Percentiles rank a stretch among this genome's conserved stretches.
Evolutionary conservation across 176 grass and related monocot genomes (phyloP).

Genomic region (Stipa capillata): DNA sequence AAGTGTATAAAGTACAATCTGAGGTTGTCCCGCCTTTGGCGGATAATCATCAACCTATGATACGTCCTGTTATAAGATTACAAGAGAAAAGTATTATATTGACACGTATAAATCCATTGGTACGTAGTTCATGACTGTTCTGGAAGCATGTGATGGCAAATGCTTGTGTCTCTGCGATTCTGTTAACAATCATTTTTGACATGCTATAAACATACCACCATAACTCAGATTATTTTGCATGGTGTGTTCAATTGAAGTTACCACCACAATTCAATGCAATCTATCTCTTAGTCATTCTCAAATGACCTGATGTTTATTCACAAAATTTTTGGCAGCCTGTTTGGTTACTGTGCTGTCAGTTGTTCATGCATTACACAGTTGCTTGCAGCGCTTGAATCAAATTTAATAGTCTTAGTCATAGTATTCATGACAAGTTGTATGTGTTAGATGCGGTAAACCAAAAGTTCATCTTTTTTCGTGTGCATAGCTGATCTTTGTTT

Average conservation of each 20-base stretch:
- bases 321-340: not conserved
- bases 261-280: not conserved
- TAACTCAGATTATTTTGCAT: not conserved
- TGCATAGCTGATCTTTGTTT: not conserved
- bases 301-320: not conserved
- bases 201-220: not conserved
- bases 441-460: not conserved
- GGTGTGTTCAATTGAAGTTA: not conserved
- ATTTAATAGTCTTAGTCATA: not conserved
- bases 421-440: not conserved
- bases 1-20: slow-evolving; percentile 74
- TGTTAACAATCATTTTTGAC: not conserved
- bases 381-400: not conserved
- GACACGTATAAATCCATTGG: slow-evolving; percentile 68
- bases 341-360: not conserved
- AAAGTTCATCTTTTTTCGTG: no score
- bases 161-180: not conserved
- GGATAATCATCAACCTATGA: slow-evolving; percentile 80
- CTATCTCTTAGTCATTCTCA: not conserved
- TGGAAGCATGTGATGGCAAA: not conserved
- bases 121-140: slow-evolving; percentile 11
- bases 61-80: slow-evolving; percentile 82
- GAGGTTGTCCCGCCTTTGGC: slow-evolving; percentile 73
- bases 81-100: slow-evolving; percentile 85
- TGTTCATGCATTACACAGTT: not conserved